Percentiles rank a stretch among this genome's conserved stretches.
Evolutionary conservation across 1,284 basidiomycete genomes (phyloP).

Genomic region (Leccinum holopus): DNA sequence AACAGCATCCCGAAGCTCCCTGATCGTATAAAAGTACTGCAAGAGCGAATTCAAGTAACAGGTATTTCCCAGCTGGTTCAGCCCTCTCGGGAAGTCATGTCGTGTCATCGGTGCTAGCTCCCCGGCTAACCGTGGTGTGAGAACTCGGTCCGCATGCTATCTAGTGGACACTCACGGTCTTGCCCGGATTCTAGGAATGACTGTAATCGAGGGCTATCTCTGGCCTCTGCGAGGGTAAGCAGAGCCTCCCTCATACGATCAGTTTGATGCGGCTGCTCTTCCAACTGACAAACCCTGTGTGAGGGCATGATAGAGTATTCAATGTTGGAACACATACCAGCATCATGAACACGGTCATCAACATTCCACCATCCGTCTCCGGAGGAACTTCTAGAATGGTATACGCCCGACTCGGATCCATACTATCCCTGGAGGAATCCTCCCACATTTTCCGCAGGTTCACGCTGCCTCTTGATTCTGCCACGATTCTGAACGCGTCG

Average conservation of each 20-base stretch:
- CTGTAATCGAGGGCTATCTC: constrained; percentile 70
- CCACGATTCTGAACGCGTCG: constrained; percentile 63
- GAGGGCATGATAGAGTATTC: constrained; percentile 6
- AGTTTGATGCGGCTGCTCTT: constrained; percentile 63
- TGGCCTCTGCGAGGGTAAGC: constrained; percentile 64
- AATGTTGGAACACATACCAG: constrained; percentile 50
- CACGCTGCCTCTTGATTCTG: constrained; percentile 55
- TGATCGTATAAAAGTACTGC: constrained; percentile 95
- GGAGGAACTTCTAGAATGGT: constrained; percentile 66
- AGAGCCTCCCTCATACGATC: constrained; percentile 69
- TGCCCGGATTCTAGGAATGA: constrained; percentile 63
- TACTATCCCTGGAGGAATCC: constrained; percentile 52
- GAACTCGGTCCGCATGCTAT: neutral
- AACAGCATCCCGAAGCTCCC: constrained; percentile 78
- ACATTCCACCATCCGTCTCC: constrained; percentile 72
- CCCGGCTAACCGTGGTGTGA: constrained; percentile 51
- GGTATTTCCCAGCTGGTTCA: constrained; percentile 92
- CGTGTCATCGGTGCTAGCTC: constrained; percentile 51
- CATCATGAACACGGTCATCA: constrained; percentile 72
- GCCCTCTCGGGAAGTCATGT: constrained; percentile 75
- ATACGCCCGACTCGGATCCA: constrained; percentile 75
- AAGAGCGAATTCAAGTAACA: constrained; percentile 82
- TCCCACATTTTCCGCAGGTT: constrained; percentile 53
- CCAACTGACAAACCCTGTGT: constrained; percentile 46
- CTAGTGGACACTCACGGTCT: constrained; percentile 58